Percentiles rank a stretch among this genome's conserved stretches.
Evolutionary conservation across 495 filamentous ascomycete genomes (phyloP).

Genomic region (Oleoguttula mirabilis): DNA sequence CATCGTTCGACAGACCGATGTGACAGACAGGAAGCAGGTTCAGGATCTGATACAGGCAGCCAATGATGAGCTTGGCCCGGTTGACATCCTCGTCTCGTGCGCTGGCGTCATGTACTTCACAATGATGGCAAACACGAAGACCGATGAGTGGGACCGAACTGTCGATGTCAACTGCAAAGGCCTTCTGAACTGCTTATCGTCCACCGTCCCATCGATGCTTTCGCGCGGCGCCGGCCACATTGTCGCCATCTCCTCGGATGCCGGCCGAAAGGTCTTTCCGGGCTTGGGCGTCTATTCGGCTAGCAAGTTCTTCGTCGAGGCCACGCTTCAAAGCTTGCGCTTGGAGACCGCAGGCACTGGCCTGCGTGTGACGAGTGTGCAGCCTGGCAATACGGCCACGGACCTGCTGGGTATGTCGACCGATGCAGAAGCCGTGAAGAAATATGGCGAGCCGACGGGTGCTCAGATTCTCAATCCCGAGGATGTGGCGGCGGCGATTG

Average conservation of each 20-base stretch:
- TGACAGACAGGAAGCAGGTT: conserved; percentile 44
- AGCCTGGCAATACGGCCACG: conserved; percentile 55
- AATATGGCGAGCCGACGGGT: conserved; percentile 53
- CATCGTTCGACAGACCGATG: conserved; percentile 48
- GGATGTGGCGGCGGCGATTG: conserved; percentile 52
- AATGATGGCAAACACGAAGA: conserved; percentile 55
- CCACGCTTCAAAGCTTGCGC: conserved; percentile 51
- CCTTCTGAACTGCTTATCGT: conserved; percentile 48
- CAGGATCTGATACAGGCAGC: conserved; percentile 42
- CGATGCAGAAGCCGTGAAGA: conserved; percentile 55
- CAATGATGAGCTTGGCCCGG: conserved; percentile 44
- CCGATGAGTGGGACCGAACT: conserved; percentile 56
- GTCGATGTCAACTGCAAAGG: conserved; percentile 65
- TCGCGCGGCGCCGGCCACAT: conserved; percentile 48
- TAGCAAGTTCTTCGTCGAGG: conserved; percentile 64
- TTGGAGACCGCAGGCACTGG: conserved; percentile 55
- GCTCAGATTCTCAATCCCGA: conserved; percentile 51
- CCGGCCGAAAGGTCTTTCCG: conserved; percentile 58
- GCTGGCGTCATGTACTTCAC: conserved; percentile 68
- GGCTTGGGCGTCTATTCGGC: conserved; percentile 62
- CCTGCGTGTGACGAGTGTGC: conserved; percentile 50
- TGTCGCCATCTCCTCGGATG: conserved; percentile 59
- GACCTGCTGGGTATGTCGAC: conserved; percentile 53
- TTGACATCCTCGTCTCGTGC: conserved; percentile 56
- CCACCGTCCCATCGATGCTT: conserved; percentile 51